Percentiles rank a stretch among this genome's conserved stretches.
These are phyloP conservation scores for Tuber brumale DNA, from an alignment of 495 filamentous ascomycete species.

Conservation along the genomic window DNA sequence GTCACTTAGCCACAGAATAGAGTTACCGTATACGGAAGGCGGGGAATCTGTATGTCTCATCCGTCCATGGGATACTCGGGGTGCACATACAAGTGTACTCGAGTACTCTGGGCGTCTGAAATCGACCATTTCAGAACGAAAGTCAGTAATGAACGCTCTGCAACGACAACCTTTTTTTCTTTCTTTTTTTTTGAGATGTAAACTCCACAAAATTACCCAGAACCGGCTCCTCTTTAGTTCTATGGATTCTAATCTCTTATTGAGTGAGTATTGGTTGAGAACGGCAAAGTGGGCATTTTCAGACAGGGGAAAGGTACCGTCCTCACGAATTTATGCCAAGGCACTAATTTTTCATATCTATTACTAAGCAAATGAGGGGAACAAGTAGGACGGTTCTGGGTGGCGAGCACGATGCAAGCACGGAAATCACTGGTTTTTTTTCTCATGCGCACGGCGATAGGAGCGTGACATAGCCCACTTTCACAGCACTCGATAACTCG, in stretches of 20 bases:
- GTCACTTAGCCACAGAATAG: no score
- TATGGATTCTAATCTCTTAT: not conserved
- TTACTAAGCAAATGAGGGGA: not conserved
- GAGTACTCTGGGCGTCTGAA: not conserved
- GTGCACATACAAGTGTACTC: no score
- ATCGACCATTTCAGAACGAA: not conserved
- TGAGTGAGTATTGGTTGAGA: not conserved
- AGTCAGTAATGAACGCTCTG: not conserved
- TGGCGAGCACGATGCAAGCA: no score
- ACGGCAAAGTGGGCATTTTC: not conserved
- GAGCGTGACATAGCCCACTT: not conserved
- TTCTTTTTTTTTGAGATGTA: not conserved
- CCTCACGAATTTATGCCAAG: not conserved
- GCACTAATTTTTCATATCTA: not conserved
- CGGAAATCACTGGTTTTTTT: not conserved
- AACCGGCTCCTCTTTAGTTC: not conserved
- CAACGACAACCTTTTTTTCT: not conserved
- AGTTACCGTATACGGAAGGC: no score
- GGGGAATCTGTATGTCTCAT: no score
- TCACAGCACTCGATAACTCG: not conserved
- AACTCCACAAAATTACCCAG: not conserved
- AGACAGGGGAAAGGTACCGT: not conserved
- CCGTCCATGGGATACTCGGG: no score
- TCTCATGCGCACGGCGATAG: not conserved
- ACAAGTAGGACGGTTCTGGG: no score